Evolutionary conservation across 805 yeast species (phyloP), one percentile per base, ranked within the genome.

Genomic region (Lipomyces yamanashiensis): DNA sequence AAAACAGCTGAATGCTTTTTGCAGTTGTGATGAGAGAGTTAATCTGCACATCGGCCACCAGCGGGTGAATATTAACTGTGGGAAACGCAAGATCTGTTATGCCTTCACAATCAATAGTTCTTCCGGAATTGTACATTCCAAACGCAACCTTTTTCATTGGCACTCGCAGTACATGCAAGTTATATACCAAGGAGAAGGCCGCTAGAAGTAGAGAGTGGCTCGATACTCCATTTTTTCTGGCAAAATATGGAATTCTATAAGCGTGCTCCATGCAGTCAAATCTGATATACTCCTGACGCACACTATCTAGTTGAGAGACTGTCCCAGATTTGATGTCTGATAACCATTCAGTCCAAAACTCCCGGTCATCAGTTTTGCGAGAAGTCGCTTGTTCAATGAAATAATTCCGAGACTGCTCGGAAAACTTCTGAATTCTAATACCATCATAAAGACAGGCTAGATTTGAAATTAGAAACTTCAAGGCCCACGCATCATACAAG

Each of bases 401-500:
- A 9, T 37, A 21, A 37, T 52, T 58, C 28, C 48, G 53, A 6
- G 33, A 19, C 44, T 17, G 12, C 34, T 17, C 33, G 7, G 45
- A 41, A 52, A 47, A 45, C 12, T 12, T 21, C 28, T 37, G 44
- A 37, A 12, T 10, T 1, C 34, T 7, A 13, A 19, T 10, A 6
- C 21, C 34, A 8, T 33, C 39, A 48, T 61, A 69, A 2, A 54
- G 28, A 12, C 54, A 56, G 13, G 63, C 47, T 19, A 69, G 54
- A 2, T 49, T 28, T 1, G 19, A 10, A 15, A 67, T 39, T 7
- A 69, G 23, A 44, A 50, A 19, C 15, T 54, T 50, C 45, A 71
- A 51, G 47, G 71, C 64, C 73, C 73, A 70, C 12, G 71, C 73
- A 50, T 71, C 73, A 36, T 71, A 71, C 36, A 71, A 47, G 13